A percentile compares a stretch with the other conserved stretches of the same genome.
Evolutionary conservation across 257 asterid genomes (phyloP).

Genomic region (Ilex aquifolium): DNA sequence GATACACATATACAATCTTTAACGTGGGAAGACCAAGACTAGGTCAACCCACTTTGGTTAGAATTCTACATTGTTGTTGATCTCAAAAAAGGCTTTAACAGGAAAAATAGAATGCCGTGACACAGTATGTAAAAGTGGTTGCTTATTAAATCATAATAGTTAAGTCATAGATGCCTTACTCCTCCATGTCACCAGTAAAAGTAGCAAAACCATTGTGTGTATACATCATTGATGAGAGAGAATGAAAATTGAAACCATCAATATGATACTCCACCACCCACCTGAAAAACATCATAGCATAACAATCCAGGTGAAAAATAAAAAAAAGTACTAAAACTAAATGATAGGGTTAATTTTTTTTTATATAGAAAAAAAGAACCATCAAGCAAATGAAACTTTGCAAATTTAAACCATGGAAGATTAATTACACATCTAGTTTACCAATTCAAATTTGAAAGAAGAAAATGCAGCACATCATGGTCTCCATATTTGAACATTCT

Average conservation of each 20-base stretch:
- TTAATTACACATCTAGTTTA: constrained; percentile 19
- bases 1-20: too few relatives aligned
- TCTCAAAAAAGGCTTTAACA: neutral
- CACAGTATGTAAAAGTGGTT: neutral
- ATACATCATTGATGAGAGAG: constrained; percentile 93
- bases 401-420: constrained; percentile 11
- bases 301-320: constrained; percentile 15
- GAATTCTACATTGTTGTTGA: too few relatives aligned
- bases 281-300: constrained; percentile 44
- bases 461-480: constrained; percentile 92
- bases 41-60: neutral
- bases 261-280: constrained; percentile 94
- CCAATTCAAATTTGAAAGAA: constrained; percentile 97
- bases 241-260: constrained; percentile 94
- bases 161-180: constrained; percentile 52
- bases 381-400: constrained; percentile 12
- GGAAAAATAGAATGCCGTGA: neutral
- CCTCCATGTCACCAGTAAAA: constrained; percentile 89
- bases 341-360: neutral
- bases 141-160: constrained; percentile 5
- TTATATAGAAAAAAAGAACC: constrained; percentile 2
- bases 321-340: neutral
- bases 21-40: neutral
- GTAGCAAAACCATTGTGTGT: constrained; percentile 95
- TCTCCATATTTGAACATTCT: constrained; percentile 95